phyloP scores from a whole-genome alignment of 495 filamentous ascomycete species.

The Saxophila tyrrhenica region DNA sequence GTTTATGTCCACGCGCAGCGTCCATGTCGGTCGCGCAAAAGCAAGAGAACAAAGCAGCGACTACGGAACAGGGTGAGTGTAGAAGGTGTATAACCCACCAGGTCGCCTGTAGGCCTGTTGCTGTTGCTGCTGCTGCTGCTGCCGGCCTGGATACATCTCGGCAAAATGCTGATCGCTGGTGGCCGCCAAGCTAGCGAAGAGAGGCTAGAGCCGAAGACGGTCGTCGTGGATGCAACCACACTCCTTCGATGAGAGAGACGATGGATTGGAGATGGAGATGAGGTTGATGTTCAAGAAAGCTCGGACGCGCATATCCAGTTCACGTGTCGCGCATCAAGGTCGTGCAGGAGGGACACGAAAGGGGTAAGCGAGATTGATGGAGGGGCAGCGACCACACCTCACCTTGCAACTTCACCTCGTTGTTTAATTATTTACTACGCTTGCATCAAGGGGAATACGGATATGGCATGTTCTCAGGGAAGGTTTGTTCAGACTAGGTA shows the following conservation, averaged over 20 bases:
- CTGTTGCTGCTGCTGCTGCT: neutral
- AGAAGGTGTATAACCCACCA: neutral
- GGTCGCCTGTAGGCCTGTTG: neutral
- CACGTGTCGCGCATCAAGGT: constrained; percentile 2
- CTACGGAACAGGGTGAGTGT: neutral
- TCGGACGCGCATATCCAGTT: neutral
- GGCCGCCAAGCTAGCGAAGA: neutral
- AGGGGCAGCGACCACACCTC: neutral
- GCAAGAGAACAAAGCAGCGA: neutral
- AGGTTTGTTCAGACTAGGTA: too few species aligned
- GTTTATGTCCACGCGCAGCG: constrained; percentile 5
- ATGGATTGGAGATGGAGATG: neutral
- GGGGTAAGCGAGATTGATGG: neutral
- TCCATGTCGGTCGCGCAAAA: neutral
- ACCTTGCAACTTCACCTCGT: neutral
- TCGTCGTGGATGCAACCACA: neutral
- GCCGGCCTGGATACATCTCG: neutral
- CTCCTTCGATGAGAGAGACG: neutral
- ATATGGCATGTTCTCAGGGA: too few species aligned
- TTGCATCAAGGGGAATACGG: too few species aligned
- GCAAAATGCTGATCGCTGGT: neutral
- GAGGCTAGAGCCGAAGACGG: neutral
- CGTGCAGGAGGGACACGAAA: neutral
- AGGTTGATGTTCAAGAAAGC: neutral
- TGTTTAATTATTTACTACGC: neutral